These are phyloP conservation scores for Talaromyces atroroseus DNA, from an alignment of 2,329 filamentous ascomycete genomes.

Conservation along the genomic window DNA sequence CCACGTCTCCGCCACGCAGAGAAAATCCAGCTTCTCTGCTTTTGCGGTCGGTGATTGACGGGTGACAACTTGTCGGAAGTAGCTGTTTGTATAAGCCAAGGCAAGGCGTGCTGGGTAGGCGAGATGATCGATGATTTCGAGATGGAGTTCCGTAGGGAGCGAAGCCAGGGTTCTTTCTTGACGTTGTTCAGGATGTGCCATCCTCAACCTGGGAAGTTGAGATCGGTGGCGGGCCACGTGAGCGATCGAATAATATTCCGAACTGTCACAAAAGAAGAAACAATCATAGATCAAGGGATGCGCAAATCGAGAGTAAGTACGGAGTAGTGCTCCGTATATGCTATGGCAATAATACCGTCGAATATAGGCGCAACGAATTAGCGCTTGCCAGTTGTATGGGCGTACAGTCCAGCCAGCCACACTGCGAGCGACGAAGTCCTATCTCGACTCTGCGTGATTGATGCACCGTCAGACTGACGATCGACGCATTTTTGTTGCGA, in stretches of 20 bases:
- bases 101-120: slow-evolving; percentile 8
- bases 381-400: neutral
- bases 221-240: too few species aligned
- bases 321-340: too few species aligned
- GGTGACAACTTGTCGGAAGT: slow-evolving; percentile 8
- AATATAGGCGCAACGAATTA: neutral
- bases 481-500: too few species aligned
- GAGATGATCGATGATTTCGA: slow-evolving; percentile 10
- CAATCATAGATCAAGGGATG: too few species aligned
- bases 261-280: too few species aligned
- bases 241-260: too few species aligned
- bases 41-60: slow-evolving; percentile 1
- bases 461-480: too few species aligned
- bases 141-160: slow-evolving; percentile 11
- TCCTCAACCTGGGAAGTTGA: neutral
- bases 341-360: neutral
- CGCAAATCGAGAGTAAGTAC: too few species aligned
- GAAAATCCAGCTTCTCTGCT: neutral
- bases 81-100: slow-evolving; percentile 12
- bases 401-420: neutral
- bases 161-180: neutral
- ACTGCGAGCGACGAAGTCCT: too few species aligned
- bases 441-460: too few species aligned
- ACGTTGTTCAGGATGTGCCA: neutral
- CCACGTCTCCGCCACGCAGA: slow-evolving; percentile 10